A percentile compares a stretch with the other conserved stretches of the same genome.
These are phyloP conservation scores for Rachicladosporium sp. DNA, from an alignment of 2,329 filamentous ascomycete species.

Conservation along the genomic window DNA sequence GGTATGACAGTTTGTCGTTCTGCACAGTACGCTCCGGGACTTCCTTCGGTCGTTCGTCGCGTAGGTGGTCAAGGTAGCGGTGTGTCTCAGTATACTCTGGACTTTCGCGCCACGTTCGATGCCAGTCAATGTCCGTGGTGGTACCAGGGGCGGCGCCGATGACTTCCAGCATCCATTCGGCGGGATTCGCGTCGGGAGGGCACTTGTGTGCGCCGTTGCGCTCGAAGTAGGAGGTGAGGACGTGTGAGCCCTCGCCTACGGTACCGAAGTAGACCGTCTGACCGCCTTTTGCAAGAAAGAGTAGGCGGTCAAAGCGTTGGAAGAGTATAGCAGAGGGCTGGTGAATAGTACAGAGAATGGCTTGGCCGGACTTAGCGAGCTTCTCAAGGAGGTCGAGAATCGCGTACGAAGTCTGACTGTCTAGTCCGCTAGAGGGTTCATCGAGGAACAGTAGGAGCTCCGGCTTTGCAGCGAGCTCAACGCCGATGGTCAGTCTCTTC, in stretches of 20 bases:
- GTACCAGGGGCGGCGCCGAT: conserved; percentile 41
- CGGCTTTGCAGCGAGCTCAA: conserved; percentile 31
- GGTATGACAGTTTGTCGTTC: conserved; percentile 45
- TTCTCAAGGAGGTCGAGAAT: conserved; percentile 52
- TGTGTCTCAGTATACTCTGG: conserved; percentile 34
- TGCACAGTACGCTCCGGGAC: conserved; percentile 23
- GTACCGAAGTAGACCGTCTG: conserved; percentile 38
- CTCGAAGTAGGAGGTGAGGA: conserved; percentile 44
- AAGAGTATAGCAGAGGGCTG: conserved; percentile 35
- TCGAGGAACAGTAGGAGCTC: conserved; percentile 53
- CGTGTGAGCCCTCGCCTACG: conserved; percentile 30
- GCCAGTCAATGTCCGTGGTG: conserved; percentile 40
- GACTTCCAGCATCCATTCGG: conserved; percentile 57
- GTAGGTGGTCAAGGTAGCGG: conserved; percentile 34
- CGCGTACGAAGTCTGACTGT: conserved; percentile 51
- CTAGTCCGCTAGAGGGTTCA: conserved; percentile 47
- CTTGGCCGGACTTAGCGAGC: conserved; percentile 38
- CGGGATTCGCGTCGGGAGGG: conserved; percentile 47
- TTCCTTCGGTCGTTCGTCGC: conserved; percentile 24
- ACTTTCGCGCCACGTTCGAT: conserved; percentile 36
- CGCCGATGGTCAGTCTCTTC: conserved; percentile 49
- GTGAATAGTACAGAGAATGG: conserved; percentile 36
- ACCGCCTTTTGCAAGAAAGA: conserved; percentile 33
- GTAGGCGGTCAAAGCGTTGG: conserved; percentile 32
- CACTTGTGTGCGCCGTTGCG: conserved; percentile 49